These are phyloP conservation scores for Pseudogymnoascus pannorum DNA, from an alignment of 2,329 filamentous ascomycete species.

Conservation along the genomic window DNA sequence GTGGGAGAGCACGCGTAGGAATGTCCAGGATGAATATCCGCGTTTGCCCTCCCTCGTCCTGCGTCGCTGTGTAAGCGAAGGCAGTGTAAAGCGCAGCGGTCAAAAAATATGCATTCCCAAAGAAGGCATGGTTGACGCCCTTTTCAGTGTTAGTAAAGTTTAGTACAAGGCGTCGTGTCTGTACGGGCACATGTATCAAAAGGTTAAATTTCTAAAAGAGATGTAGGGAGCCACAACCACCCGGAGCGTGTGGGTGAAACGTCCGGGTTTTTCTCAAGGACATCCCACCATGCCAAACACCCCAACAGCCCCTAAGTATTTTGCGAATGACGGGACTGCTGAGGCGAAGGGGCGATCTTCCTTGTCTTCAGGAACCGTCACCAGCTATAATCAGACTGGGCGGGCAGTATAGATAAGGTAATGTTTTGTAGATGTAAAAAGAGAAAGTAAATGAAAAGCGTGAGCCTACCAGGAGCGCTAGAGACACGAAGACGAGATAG, in stretches of 20 bases:
- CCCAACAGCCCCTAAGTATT: conserved; percentile 41
- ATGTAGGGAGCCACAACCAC: conserved; percentile 34
- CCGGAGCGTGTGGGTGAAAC: conserved; percentile 29
- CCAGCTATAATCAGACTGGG: conserved; percentile 45
- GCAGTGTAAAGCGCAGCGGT: conserved; percentile 66
- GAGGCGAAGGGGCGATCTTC: conserved; percentile 51
- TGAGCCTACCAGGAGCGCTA: conserved; percentile 55
- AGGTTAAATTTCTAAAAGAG: conserved; percentile 13
- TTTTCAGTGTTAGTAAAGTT: conserved; percentile 32
- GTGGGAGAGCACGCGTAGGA: conserved; percentile 73
- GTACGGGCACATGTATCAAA: neutral
- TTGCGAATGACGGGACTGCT: conserved; percentile 45
- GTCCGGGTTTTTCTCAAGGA: conserved; percentile 43
- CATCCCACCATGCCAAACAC: conserved; percentile 50
- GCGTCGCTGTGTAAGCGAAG: conserved; percentile 73
- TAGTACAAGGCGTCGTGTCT: neutral
- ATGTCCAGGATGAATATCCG: conserved; percentile 79
- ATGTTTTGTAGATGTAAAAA: conserved; percentile 37
- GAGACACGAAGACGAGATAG: conserved; percentile 56
- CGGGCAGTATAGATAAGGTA: conserved; percentile 50
- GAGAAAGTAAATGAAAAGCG: conserved; percentile 19
- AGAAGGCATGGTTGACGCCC: conserved; percentile 45
- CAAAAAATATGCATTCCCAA: conserved; percentile 44
- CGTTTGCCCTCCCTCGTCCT: conserved; percentile 73
- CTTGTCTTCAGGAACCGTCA: conserved; percentile 52